phyloP scores from a whole-genome alignment of 805 yeast species.

The Lachancea meyersii region DNA sequence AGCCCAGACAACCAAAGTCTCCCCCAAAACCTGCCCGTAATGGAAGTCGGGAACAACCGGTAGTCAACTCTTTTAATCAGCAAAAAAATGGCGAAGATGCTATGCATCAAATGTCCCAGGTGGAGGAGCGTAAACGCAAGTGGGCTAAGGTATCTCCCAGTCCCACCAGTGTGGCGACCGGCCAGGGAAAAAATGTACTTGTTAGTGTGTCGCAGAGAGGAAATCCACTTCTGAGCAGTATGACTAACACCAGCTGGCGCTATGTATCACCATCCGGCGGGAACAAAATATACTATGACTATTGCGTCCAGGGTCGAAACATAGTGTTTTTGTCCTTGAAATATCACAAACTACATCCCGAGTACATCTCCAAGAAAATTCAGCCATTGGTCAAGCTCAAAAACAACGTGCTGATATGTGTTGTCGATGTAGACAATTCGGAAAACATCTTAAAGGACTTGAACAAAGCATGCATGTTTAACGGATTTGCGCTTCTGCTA shows the following conservation, averaged over 20 bases:
- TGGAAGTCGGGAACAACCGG: neutral
- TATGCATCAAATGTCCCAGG: neutral
- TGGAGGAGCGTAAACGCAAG: conserved; percentile 6
- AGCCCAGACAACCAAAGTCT: neutral
- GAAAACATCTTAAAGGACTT: conserved; percentile 40
- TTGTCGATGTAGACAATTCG: conserved; percentile 59
- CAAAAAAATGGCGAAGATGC: conserved; percentile 5
- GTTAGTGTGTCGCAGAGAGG: conserved; percentile 66
- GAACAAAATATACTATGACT: conserved; percentile 50
- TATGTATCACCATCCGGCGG: conserved; percentile 35
- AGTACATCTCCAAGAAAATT: conserved; percentile 58
- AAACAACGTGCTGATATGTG: conserved; percentile 50
- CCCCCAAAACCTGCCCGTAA: neutral
- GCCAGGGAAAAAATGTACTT: conserved; percentile 36
- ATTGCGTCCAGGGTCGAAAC: conserved; percentile 51
- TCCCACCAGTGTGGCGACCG: neutral
- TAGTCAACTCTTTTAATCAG: conserved; percentile 12
- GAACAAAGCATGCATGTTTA: conserved; percentile 36
- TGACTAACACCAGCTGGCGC: conserved; percentile 52
- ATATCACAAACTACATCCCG: conserved; percentile 72
- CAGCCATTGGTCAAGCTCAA: conserved; percentile 36
- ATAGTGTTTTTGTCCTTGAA: conserved; percentile 60
- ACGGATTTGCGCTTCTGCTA: conserved; percentile 37
- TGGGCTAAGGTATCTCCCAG: neutral
- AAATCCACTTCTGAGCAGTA: conserved; percentile 55